These are phyloP conservation scores for Chrysochromulina tobinii DNA, from an alignment of 78 protist genomes.

Conservation along the genomic window DNA sequence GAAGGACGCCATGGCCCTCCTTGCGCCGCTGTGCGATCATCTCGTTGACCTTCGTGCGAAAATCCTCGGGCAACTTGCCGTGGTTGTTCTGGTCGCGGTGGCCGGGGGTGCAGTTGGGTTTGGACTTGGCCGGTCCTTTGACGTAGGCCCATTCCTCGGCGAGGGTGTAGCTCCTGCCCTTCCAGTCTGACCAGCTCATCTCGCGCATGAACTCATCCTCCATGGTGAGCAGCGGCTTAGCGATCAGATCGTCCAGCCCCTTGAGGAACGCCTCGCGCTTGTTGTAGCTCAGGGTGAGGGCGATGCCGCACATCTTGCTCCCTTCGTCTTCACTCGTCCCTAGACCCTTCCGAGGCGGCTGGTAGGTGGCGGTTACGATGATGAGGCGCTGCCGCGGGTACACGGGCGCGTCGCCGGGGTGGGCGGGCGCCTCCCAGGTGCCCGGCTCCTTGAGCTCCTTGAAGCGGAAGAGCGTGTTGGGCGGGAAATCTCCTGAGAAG, in stretches of 20 bases:
- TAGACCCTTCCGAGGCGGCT: not conserved
- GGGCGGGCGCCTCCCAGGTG: too few relatives aligned
- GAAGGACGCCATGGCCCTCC: not conserved
- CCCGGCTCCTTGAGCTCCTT: too few relatives aligned
- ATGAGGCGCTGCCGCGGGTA: not conserved
- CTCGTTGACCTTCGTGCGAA: not conserved
- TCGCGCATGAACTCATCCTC: not conserved
- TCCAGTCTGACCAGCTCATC: not conserved
- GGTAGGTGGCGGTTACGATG: slow-evolving; percentile 17
- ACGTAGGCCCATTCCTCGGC: not conserved
- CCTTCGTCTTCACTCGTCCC: not conserved
- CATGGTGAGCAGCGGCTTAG: slow-evolving; percentile 22
- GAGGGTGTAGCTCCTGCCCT: not conserved
- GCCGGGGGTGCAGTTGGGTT: not conserved
- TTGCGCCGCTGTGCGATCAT: not conserved
- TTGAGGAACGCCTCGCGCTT: not conserved
- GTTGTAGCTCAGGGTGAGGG: not conserved
- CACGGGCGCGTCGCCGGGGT: too few relatives aligned
- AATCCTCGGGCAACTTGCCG: not conserved
- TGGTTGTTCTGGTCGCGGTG: not conserved
- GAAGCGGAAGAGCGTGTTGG: too few relatives aligned
- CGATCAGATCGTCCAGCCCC: not conserved
- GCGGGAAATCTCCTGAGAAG: too few relatives aligned
- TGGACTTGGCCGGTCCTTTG: not conserved
- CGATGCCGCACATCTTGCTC: not conserved